Conservation (phyloP, 768 basidiomycete genomes). For the Harrya chromipes region DNA sequence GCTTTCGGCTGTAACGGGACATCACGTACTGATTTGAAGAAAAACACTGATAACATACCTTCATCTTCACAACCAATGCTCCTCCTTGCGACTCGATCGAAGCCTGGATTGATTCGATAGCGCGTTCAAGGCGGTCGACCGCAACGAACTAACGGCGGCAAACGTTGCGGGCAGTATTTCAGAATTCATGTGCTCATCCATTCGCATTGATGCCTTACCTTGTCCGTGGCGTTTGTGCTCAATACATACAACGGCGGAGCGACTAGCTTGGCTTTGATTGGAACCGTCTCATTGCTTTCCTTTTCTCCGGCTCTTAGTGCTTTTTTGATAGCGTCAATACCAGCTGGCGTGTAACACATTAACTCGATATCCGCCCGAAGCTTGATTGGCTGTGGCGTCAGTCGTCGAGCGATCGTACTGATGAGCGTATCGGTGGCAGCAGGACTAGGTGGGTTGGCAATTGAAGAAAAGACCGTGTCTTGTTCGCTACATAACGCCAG, state of each 20-base stretch:
- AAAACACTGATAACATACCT: constrained; percentile 43
- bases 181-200: not conserved
- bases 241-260: constrained; percentile 96
- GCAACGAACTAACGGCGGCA: constrained; percentile 71
- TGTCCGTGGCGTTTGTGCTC: constrained; percentile 95
- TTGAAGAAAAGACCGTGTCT: constrained; percentile 76
- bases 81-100: constrained; percentile 87
- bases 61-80: constrained; percentile 92
- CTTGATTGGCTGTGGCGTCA: constrained; percentile 98
- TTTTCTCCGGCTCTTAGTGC: constrained; percentile 88
- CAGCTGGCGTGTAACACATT: constrained; percentile 92
- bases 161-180: not conserved
- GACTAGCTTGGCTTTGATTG: constrained; percentile 95
- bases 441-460: constrained; percentile 54
- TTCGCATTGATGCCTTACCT: constrained; percentile 43
- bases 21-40: not conserved
- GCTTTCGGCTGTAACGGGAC: constrained; percentile 79
- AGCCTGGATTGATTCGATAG: constrained; percentile 85
- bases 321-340: constrained; percentile 95
- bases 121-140: constrained; percentile 89
- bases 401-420: constrained; percentile 85
- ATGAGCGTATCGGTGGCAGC: constrained; percentile 63
- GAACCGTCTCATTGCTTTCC: constrained; percentile 83
- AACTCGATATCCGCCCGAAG: constrained; percentile 97
- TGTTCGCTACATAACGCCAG: constrained; percentile 47